Conservation (phyloP, 164 flowering plant genomes). For the Stephania cephalantha region DNA sequence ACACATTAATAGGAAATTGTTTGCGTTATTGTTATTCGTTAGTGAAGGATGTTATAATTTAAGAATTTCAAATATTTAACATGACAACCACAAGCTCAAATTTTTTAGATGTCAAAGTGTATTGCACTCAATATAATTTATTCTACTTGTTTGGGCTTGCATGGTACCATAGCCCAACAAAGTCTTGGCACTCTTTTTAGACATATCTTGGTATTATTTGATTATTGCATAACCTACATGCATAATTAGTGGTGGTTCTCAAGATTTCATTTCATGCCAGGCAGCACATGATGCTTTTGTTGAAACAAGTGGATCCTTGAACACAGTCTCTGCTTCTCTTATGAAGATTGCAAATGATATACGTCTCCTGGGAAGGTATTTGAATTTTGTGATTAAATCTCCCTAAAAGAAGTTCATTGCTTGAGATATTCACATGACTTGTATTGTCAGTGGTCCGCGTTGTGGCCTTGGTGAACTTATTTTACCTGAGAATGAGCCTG, state of each 20-base stretch:
- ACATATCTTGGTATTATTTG: not conserved
- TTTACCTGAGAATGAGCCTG: constrained; percentile 99
- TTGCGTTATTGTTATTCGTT: not conserved
- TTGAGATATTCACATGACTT: constrained; percentile 9
- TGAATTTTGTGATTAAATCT: not conserved
- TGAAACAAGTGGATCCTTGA: constrained; percentile 92
- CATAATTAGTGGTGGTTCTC: not conserved
- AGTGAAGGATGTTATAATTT: not conserved
- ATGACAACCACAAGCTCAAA: not conserved
- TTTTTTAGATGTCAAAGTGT: not conserved
- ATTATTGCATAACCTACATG: not conserved
- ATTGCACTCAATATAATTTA: not conserved
- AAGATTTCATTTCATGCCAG: constrained; percentile 28
- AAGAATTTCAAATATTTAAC: not conserved
- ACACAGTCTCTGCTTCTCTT: constrained; percentile 81
- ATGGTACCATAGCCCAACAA: not conserved
- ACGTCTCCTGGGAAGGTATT: constrained; percentile 84
- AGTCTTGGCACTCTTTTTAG: not conserved
- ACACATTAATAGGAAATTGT: not conserved
- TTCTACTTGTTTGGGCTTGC: not conserved
- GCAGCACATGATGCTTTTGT: constrained; percentile 99
- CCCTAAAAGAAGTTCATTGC: not conserved
- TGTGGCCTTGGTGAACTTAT: constrained; percentile 98
- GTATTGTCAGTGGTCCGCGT: constrained; percentile 80
- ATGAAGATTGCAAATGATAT: constrained; percentile 97